Conservation (phyloP, 345 rosid species). For the Theobroma cacao region DNA sequence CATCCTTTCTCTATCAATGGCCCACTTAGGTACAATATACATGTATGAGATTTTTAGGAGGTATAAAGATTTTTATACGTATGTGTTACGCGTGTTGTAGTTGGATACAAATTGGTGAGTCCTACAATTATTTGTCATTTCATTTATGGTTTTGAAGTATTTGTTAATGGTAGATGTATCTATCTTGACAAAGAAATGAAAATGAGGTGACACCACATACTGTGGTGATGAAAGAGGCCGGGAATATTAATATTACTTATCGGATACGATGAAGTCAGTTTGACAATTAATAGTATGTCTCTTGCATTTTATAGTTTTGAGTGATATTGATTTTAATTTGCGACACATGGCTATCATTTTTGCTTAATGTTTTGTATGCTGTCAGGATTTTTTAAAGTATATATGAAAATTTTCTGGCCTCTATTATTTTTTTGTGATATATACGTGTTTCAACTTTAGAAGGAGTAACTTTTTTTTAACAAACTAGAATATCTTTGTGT, state of each 20-base stretch:
- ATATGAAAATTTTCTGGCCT: not conserved
- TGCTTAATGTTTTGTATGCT: not conserved
- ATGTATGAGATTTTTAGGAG: not conserved
- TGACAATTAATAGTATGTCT: not conserved
- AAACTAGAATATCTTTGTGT: not conserved
- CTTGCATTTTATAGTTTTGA: not conserved
- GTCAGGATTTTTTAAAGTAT: not conserved
- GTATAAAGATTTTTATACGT: not conserved
- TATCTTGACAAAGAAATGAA: conserved; percentile 7
- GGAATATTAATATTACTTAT: not conserved
- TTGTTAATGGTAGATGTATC: conserved; percentile 13
- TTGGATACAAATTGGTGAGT: conserved; percentile 6
- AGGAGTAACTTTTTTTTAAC: not conserved
- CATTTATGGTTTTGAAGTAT: not conserved
- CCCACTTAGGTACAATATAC: not conserved
- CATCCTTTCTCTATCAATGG: conserved; percentile 1
- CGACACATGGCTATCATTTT: not conserved
- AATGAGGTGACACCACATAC: conserved; percentile 5
- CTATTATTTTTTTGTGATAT: not conserved
- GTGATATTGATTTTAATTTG: not conserved
- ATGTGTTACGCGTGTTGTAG: not conserved
- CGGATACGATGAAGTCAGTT: not conserved
- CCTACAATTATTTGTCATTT: conserved; percentile 16
- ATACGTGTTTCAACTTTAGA: not conserved
- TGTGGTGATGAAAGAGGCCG: not conserved